A percentile compares a stretch with the other conserved stretches of the same genome.
Evolutionary conservation across 495 filamentous ascomycete species (phyloP).

Genomic region (Neurospora sp.): DNA sequence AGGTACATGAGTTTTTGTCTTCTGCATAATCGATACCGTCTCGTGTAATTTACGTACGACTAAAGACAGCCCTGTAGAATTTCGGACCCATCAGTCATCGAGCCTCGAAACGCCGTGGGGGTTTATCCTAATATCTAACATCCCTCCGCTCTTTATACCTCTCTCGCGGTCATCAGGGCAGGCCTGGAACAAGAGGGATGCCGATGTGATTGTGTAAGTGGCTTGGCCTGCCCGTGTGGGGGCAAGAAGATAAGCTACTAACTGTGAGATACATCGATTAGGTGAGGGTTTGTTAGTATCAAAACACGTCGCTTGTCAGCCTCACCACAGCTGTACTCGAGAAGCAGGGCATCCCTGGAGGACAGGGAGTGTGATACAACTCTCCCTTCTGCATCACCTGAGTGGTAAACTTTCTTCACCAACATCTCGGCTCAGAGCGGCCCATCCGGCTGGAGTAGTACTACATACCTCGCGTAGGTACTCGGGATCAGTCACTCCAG

Average conservation of each 20-base stretch:
- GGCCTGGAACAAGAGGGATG: not conserved
- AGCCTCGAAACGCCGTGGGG: not conserved
- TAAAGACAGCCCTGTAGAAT: not conserved
- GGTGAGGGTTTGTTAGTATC: not conserved
- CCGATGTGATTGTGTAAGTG: not conserved
- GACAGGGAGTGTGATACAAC: not conserved
- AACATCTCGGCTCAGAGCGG: not conserved
- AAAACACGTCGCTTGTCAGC: not conserved
- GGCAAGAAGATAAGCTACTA: not conserved
- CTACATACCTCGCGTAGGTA: not conserved
- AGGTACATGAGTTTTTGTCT: too few relatives aligned
- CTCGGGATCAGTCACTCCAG: not conserved
- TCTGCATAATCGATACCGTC: too few relatives aligned
- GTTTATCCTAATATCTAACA: not conserved
- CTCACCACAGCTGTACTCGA: not conserved
- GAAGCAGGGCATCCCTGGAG: not conserved
- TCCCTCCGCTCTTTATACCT: not conserved
- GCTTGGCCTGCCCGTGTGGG: not conserved
- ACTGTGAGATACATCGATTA: not conserved
- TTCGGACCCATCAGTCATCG: not conserved
- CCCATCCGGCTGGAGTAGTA: not conserved
- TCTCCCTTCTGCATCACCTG: not conserved
- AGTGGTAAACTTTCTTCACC: not conserved
- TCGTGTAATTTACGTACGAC: not conserved
- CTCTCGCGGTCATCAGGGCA: not conserved